Base-by-base conservation (phyloP, 1,139 yeast genomes). In the Sugiyamaella novakii region DNA sequence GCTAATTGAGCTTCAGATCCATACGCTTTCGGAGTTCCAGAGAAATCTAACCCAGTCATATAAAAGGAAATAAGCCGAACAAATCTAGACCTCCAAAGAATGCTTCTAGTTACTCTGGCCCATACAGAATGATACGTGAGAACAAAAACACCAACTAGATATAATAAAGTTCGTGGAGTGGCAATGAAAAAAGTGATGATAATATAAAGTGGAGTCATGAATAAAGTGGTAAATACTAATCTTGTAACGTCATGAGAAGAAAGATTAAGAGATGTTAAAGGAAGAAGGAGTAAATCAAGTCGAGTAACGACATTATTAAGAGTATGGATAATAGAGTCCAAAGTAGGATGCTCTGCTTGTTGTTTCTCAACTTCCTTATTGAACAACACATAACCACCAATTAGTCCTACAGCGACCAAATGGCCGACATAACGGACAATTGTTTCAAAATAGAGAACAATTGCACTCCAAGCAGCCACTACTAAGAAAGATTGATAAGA, bases 51-150 rank as follows among this genome's bases (percentile, higher is more conserved):
- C 1, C 97, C 97, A 0, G 97, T 91, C 49, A 87, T 71, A 63
- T 88, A 87, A 65, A 88, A 89, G 51, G 86, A 80, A 10, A 85
- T 60, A 44, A 84, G 67, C 56, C 97, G 76, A 2, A 87, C 80
- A 10, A 81, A 61, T 61, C 85, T 80, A 50, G 92, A 81, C 59
- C 85, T 81, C 98, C 97, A 91, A 42, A 89, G 69, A 55, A 91
- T 75, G 51, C 83, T 81, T 56, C 98, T 76, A 0, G 94, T 82
- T 4, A 89, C 88, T 49, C 87, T 74, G 30, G 89, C 82, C 76
- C 88, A 87, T 24, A 87, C 75, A 15, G 96, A 88, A 68, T 92
- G 96, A 66, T 88, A 92, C 0, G 95, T 83, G 50, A 91, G 71
- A 5, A 85, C 68, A 56, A 80, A 80, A 24, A 84, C 58, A 0